phyloP scores from a whole-genome alignment of 768 basidiomycete species.

The Naganishia friedmannii region DNA sequence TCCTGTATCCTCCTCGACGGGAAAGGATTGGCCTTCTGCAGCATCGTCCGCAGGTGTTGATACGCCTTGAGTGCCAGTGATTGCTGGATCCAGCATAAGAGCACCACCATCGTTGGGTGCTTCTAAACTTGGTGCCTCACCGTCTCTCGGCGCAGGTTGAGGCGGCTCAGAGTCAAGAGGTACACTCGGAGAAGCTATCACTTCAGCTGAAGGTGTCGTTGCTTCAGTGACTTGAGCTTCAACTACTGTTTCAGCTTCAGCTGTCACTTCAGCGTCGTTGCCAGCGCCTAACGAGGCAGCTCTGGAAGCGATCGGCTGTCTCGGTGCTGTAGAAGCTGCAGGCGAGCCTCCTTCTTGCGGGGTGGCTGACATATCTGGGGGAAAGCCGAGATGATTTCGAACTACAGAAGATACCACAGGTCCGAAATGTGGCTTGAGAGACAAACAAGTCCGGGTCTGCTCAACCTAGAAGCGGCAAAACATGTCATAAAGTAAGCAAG shows the following conservation, averaged over 20 bases:
- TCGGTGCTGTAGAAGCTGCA: constrained; percentile 5
- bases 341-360: constrained; percentile 8
- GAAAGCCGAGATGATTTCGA: too few relatives aligned
- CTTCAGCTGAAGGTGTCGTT: background rate
- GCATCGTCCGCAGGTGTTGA: background rate
- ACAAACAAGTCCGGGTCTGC: background rate
- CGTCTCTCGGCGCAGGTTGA: background rate
- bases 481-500: background rate
- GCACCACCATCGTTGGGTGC: too few relatives aligned
- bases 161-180: background rate
- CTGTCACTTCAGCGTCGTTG: too few relatives aligned
- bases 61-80: constrained; percentile 1
- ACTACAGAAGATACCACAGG: constrained; percentile 2
- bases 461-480: background rate
- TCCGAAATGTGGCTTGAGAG: background rate
- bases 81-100: constrained; percentile 18
- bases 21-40: background rate
- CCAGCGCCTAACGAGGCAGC: background rate
- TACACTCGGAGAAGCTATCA: background rate
- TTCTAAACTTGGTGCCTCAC: background rate
- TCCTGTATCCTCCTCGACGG: constrained; percentile 4
- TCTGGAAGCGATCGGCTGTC: background rate
- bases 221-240: background rate
- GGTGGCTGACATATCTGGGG: constrained; percentile 10
- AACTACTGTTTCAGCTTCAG: background rate